Evolutionary conservation across 352 stramenopile species (phyloP).

Genomic region (Globisporangium perplexum): DNA sequence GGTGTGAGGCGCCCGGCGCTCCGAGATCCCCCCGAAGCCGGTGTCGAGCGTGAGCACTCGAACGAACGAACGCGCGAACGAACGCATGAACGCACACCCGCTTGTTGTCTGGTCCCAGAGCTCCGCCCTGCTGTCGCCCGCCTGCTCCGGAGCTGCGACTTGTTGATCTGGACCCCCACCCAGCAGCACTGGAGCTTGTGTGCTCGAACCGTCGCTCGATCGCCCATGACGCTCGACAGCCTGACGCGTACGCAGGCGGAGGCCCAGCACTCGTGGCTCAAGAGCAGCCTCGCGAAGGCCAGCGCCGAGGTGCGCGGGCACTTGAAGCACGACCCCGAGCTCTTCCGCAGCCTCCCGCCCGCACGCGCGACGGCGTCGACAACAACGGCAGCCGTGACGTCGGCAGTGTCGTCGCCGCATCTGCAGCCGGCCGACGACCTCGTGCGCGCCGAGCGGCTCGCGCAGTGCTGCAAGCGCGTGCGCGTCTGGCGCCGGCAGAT

Average conservation of each 20-base stretch:
- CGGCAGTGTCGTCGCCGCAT: neutral
- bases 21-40: no score
- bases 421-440: slow-evolving; percentile 4
- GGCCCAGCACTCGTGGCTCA: slow-evolving; percentile 41
- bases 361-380: slow-evolving; percentile 8
- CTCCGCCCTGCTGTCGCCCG: no score
- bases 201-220: no score
- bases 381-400: neutral
- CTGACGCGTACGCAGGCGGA: slow-evolving; percentile 54
- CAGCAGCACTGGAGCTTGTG: no score
- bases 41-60: neutral
- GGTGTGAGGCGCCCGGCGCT: slow-evolving; percentile 15
- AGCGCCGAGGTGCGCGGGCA: slow-evolving; percentile 40
- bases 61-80: neutral
- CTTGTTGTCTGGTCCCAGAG: no score
- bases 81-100: neutral
- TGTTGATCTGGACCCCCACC: no score
- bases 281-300: slow-evolving; percentile 45
- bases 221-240: slow-evolving; percentile 59
- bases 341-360: slow-evolving; percentile 40
- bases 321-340: slow-evolving; percentile 34
- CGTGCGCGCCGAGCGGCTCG: slow-evolving; percentile 47
- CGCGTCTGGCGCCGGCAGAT: slow-evolving; percentile 56
- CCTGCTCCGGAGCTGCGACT: no score
- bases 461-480: slow-evolving; percentile 73